Base-by-base conservation (phyloP, 768 basidiomycete species). In the Trametes sanguinea region DNA sequence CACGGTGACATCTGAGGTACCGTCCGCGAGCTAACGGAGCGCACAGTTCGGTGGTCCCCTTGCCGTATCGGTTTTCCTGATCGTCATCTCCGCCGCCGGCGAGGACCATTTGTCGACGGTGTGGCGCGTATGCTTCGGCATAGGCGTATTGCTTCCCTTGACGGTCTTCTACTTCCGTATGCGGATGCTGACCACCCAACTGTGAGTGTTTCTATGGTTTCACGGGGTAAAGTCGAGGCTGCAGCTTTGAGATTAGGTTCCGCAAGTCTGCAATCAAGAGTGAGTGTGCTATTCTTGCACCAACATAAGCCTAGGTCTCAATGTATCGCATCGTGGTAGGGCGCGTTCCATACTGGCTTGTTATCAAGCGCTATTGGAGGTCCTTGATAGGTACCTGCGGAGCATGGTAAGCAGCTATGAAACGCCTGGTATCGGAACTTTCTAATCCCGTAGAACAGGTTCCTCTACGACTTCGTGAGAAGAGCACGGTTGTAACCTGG, bases 121-220 rank as follows among this genome's bases (percentile, higher is more conserved):
- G 55, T 88, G 87, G 88, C 81, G 86, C 50, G 84, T 85, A 32
- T 84, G 81, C 73, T 87, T 87, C 51, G 86, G 84, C 7, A 74
- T 88, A 61, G 87, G 88, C 29, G 81, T 87, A 29, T 51, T 84
- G 32, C 74, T 88, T 10, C 87, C 89, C 16, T 69, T 90, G 52
- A 81, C 81, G 2, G 89, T 92, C 29, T 84, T 92, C 71, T 78
- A 83, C 71, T 89, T 88, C 76, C 87, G 90, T 56, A 72, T 89
- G 67, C 79, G 84, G 54, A 92, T 91, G 89, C 71, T 90, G 65
- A 88, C 83, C 66, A 82, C 87, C 13, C 79, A 77, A 63, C 78
- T 90, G 54, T 89, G 17, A 35, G 67, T 63, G 45, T 47, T 48
- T 8, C 45, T 43, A 45, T 58, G 44, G 51, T 32, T 58, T 40